A percentile compares a stretch with the other conserved stretches of the same genome.
Evolutionary conservation across 2,329 filamentous ascomycete genomes (phyloP).

Genomic region (Ascochyta rabiei): DNA sequence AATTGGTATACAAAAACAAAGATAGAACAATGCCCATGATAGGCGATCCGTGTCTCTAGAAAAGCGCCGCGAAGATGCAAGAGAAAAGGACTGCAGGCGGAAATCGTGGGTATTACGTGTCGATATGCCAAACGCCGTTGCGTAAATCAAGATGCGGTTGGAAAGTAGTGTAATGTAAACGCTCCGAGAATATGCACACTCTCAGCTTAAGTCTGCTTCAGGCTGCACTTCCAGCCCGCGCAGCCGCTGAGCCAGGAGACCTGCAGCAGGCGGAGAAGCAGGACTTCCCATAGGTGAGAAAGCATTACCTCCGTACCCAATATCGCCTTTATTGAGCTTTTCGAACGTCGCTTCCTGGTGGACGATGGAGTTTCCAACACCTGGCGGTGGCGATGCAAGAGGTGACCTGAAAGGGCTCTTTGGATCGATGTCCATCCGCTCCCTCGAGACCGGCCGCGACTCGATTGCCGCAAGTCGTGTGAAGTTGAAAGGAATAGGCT

Average conservation of each 20-base stretch:
- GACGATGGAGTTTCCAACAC: constrained; percentile 20
- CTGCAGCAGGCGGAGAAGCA: constrained; percentile 68
- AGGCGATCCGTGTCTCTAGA: neutral
- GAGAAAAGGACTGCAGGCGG: neutral
- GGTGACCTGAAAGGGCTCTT: constrained; percentile 34
- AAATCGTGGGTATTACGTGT: constrained; percentile 10
- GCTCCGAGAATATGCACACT: too few relatives aligned
- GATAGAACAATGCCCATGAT: neutral
- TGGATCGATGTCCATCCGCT: constrained; percentile 40
- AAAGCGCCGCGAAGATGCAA: neutral
- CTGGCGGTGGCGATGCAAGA: constrained; percentile 27
- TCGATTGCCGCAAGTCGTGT: constrained; percentile 37
- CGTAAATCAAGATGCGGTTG: neutral
- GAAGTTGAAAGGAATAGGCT: constrained; percentile 60
- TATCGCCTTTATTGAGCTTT: constrained; percentile 71
- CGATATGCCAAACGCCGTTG: neutral
- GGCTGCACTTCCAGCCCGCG: constrained; percentile 63
- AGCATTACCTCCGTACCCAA: constrained; percentile 48
- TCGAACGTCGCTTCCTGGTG: constrained; percentile 57
- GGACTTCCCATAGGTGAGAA: constrained; percentile 37
- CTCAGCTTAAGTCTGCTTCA: constrained; percentile 10
- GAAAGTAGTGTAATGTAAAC: too few relatives aligned
- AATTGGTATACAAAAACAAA: neutral
- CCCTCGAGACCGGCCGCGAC: constrained; percentile 41
- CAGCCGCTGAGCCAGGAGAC: constrained; percentile 72